Percentiles rank a stretch among this genome's conserved stretches.
Evolutionary conservation across 306 rosid genomes (phyloP).

Genomic region (Benincasa hispida): DNA sequence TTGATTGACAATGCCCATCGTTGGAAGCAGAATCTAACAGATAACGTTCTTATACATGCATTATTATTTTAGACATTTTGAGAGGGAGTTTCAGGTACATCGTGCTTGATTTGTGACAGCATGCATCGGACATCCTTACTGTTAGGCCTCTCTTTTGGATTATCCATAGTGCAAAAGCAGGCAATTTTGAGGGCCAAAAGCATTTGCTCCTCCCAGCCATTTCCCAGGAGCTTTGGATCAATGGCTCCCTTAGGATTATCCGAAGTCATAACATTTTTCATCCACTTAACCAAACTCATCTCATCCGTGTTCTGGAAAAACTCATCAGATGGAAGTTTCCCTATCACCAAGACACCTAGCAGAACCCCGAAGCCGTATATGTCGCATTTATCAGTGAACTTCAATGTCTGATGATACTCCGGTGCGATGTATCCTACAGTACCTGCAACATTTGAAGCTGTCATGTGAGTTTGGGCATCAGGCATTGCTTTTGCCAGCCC

Average conservation of each 20-base stretch:
- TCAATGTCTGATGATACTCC: conserved; percentile 73
- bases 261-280: conserved; percentile 49
- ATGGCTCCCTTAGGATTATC: conserved; percentile 53
- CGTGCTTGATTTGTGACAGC: conserved; percentile 63
- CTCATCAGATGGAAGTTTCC: conserved; percentile 62
- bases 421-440: conserved; percentile 85
- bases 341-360: conserved; percentile 68
- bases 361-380: conserved; percentile 78
- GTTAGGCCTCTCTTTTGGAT: conserved; percentile 79
- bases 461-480: conserved; percentile 53
- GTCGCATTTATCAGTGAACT: conserved; percentile 89
- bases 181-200: conserved; percentile 82
- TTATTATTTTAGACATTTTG: background rate
- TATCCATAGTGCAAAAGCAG: conserved; percentile 69
- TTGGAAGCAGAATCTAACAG: background rate
- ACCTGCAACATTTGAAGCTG: conserved; percentile 66
- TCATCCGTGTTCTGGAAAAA: conserved; percentile 54
- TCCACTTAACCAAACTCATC: conserved; percentile 78
- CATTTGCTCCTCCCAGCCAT: conserved; percentile 81
- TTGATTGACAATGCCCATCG: background rate
- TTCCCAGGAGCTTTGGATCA: conserved; percentile 42
- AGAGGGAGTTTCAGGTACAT: background rate
- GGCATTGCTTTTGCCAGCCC: conserved; percentile 88
- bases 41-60: background rate
- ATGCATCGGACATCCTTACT: conserved; percentile 81